Conservation (phyloP, 768 basidiomycete genomes). For the Agrocybe chaxingu region DNA sequence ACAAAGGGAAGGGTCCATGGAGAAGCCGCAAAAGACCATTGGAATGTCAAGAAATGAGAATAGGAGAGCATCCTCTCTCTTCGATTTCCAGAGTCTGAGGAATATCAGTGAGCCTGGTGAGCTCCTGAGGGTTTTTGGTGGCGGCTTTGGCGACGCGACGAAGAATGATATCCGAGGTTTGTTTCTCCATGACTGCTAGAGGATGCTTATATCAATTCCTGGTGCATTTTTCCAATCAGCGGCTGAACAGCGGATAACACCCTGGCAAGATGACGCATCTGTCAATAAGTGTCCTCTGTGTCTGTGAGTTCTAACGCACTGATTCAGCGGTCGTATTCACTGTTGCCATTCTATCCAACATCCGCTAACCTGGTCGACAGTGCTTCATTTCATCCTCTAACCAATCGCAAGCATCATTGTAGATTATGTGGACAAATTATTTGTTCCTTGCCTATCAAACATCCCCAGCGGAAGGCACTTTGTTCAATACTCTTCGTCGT, state of each 20-base stretch:
- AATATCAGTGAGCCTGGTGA: conserved; percentile 53
- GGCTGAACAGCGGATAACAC: conserved; percentile 89
- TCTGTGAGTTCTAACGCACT: conserved; percentile 42
- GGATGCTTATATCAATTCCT: conserved; percentile 3
- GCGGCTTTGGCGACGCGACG: conserved; percentile 35
- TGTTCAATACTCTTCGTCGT: conserved; percentile 86
- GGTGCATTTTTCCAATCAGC: conserved; percentile 31
- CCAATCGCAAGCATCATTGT: conserved; percentile 96
- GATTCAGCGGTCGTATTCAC: background rate
- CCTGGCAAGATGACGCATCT: conserved; percentile 84
- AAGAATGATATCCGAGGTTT: conserved; percentile 70
- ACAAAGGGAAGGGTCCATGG: conserved; percentile 13
- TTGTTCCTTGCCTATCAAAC: conserved; percentile 82
- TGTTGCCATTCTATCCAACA: background rate
- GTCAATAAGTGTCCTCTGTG: conserved; percentile 86
- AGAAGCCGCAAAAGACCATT: conserved; percentile 7
- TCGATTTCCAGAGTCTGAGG: conserved; percentile 67
- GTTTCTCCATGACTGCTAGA: conserved; percentile 6
- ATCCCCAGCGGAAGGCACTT: conserved; percentile 56
- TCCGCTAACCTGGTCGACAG: conserved; percentile 21
- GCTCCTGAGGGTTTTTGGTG: conserved; percentile 59
- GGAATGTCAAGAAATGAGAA: conserved; percentile 18
- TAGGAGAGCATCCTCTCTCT: conserved; percentile 64
- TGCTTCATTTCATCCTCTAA: conserved; percentile 80
- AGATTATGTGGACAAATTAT: conserved; percentile 90